Evolutionary conservation across 2,329 filamentous ascomycete species (phyloP).

Genomic region (Claviceps pazoutovae): DNA sequence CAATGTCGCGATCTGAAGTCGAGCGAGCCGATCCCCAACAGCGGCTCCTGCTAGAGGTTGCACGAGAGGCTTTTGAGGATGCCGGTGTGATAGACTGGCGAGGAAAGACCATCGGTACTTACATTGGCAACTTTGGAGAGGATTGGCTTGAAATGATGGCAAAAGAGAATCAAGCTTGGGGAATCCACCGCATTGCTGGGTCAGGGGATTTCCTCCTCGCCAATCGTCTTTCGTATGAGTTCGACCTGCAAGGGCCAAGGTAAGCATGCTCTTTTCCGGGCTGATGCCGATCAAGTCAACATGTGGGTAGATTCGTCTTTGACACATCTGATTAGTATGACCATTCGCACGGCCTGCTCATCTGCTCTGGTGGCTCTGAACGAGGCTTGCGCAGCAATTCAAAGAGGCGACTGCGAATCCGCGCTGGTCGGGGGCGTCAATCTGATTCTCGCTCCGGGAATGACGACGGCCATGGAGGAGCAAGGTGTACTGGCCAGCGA

Average conservation of each 20-base stretch:
- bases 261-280: conserved; percentile 3
- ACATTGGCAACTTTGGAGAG: conserved; percentile 17
- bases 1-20: conserved; percentile 14
- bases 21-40: conserved; percentile 18
- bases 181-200: conserved; percentile 11
- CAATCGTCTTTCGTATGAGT: conserved; percentile 21
- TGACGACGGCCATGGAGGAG: conserved; percentile 15
- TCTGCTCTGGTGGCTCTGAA: conserved; percentile 22
- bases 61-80: conserved; percentile 14
- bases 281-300: background rate
- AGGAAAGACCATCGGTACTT: conserved; percentile 15
- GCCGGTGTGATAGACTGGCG: conserved; percentile 14
- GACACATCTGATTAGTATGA: conserved; percentile 8
- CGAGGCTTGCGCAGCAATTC: conserved; percentile 19
- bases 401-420: conserved; percentile 12
- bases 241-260: conserved; percentile 20
- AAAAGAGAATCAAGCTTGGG: conserved; percentile 10
- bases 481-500: conserved; percentile 22
- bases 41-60: conserved; percentile 14
- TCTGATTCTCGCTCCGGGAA: conserved; percentile 16
- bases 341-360: conserved; percentile 26
- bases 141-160: conserved; percentile 13
- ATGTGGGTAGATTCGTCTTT: background rate
- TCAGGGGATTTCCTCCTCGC: conserved; percentile 14
- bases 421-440: conserved; percentile 19